phyloP scores from a whole-genome alignment of 208 protist genomes.

The Trypanosoma cruzi region DNA sequence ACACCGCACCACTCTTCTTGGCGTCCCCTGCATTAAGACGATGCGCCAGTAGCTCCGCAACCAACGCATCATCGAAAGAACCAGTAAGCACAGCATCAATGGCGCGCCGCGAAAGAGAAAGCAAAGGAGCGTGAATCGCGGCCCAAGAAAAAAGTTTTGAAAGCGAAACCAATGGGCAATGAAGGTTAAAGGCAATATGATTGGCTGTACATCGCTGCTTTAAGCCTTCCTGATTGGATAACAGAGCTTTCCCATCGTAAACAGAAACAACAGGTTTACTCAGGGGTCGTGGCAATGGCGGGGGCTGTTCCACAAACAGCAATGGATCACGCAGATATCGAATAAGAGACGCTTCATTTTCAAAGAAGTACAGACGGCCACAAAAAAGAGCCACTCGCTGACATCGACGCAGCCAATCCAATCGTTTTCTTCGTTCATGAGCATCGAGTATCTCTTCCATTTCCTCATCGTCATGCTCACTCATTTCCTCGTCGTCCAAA shows the following conservation, averaged over 20 bases:
- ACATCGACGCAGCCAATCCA: constrained; percentile 30
- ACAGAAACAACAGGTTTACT: constrained; percentile 28
- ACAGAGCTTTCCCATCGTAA: constrained; percentile 5
- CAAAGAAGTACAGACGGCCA: constrained; percentile 77
- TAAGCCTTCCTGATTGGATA: constrained; percentile 7
- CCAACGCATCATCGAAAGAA: constrained; percentile 38
- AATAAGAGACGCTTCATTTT: constrained; percentile 51
- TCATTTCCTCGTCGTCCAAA: constrained; percentile 56
- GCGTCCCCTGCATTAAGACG: constrained; percentile 67
- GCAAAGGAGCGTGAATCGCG: constrained; percentile 45
- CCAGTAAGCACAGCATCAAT: constrained; percentile 45
- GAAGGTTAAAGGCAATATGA: constrained; percentile 72
- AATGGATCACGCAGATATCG: constrained; percentile 76
- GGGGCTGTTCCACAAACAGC: constrained; percentile 66
- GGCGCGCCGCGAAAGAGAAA: constrained; percentile 47
- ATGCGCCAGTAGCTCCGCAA: constrained; percentile 46
- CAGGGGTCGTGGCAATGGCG: constrained; percentile 48
- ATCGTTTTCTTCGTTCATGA: constrained; percentile 32
- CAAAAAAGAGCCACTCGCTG: constrained; percentile 59
- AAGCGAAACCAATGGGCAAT: constrained; percentile 53
- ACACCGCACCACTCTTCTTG: constrained; percentile 65
- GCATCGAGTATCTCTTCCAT: constrained; percentile 68
- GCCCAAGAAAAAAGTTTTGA: constrained; percentile 88
- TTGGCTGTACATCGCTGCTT: constrained; percentile 71
- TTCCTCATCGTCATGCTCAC: constrained; percentile 71